Conservation (phyloP, 495 filamentous ascomycete species). For the Hypoxylon fragiforme region DNA sequence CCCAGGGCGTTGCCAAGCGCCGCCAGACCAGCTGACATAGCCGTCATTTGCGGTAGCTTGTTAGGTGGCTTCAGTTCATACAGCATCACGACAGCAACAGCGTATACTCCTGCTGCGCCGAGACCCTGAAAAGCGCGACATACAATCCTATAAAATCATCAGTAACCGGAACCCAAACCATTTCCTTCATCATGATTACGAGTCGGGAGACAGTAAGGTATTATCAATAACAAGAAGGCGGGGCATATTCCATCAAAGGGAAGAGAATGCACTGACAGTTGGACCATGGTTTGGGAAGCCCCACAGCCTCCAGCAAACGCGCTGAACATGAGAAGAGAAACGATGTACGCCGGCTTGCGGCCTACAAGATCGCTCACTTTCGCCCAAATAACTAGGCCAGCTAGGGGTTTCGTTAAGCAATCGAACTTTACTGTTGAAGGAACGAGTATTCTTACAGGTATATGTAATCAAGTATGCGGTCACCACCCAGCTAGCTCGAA, state of each 20-base stretch:
- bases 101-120: too few species aligned
- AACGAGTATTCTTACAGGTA: conserved; percentile 34
- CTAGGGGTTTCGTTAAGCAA: background rate
- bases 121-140: too few species aligned
- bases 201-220: too few species aligned
- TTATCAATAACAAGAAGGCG: too few species aligned
- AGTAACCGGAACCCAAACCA: too few species aligned
- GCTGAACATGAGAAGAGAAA: conserved; percentile 17
- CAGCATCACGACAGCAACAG: too few species aligned
- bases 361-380: conserved; percentile 31
- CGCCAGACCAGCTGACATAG: too few species aligned
- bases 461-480: conserved; percentile 54
- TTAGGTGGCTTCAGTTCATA: too few species aligned
- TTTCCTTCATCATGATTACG: too few species aligned
- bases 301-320: conserved; percentile 28
- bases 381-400: conserved; percentile 2
- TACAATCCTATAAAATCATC: too few species aligned
- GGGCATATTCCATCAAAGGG: background rate
- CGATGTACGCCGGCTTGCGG: conserved; percentile 9
- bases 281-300: conserved; percentile 25
- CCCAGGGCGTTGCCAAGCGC: conserved; percentile 21
- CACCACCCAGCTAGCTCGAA: conserved; percentile 51
- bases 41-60: too few species aligned
- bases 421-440: too few species aligned
- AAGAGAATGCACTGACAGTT: conserved; percentile 26